Percentiles rank a stretch among this genome's conserved stretches.
Conservation (phyloP, 345 rosid genomes). For the Hibiscus tridactylites region DNA sequence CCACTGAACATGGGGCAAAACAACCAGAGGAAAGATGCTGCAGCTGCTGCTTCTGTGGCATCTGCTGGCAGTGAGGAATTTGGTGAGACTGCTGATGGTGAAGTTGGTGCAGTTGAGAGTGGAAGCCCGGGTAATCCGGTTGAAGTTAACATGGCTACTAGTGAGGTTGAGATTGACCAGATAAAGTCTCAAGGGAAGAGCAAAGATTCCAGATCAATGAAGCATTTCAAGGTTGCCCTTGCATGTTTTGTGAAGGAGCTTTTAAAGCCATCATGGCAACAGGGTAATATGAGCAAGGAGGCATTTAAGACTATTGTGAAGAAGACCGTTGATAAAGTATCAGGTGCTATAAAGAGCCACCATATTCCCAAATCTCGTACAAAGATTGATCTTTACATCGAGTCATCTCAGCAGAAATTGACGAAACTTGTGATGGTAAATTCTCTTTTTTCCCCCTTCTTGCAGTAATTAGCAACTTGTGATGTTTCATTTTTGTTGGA, state of each 20-base stretch:
- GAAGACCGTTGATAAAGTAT: constrained; percentile 84
- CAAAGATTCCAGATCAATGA: constrained; percentile 61
- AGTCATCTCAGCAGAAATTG: constrained; percentile 59
- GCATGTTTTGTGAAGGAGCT: constrained; percentile 87
- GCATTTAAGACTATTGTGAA: constrained; percentile 88
- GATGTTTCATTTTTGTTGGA: constrained; percentile 1
- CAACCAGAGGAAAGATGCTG: constrained; percentile 24
- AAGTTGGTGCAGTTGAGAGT: constrained; percentile 53
- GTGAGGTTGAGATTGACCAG: constrained; percentile 54
- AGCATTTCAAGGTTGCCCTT: constrained; percentile 62
- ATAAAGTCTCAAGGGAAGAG: constrained; percentile 41
- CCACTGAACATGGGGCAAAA: constrained; percentile 55
- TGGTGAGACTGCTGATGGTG: constrained; percentile 65
- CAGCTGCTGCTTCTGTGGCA: constrained; percentile 24
- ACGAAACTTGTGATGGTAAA: constrained; percentile 92
- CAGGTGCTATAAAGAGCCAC: constrained; percentile 67
- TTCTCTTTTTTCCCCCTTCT: neutral
- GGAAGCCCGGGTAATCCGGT: constrained; percentile 37
- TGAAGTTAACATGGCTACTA: constrained; percentile 20
- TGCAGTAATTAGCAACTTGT: no score
- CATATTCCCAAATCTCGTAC: constrained; percentile 72
- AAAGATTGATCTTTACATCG: constrained; percentile 75
- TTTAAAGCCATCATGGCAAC: constrained; percentile 83
- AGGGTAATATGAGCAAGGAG: constrained; percentile 96
- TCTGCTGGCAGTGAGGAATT: constrained; percentile 48